These are phyloP conservation scores for Aspergillus texensis DNA, from an alignment of 2,329 filamentous ascomycete species.

Conservation along the genomic window DNA sequence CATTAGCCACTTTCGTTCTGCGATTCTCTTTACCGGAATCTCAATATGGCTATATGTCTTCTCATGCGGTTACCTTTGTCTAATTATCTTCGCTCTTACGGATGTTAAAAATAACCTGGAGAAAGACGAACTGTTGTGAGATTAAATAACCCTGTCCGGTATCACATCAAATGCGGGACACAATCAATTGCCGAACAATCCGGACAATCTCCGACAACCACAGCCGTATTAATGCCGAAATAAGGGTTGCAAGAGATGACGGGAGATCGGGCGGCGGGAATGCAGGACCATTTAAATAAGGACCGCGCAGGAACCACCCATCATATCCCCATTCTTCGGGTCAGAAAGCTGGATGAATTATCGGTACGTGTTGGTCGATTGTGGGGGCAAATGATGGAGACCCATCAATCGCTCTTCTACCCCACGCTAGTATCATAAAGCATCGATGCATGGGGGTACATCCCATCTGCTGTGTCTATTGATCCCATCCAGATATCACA, in stretches of 20 bases:
- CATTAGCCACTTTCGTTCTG: not conserved
- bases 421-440: conserved; percentile 11
- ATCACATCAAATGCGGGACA: not conserved
- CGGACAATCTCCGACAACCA: conserved; percentile 19
- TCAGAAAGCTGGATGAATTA: not conserved
- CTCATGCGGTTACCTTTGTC: not conserved
- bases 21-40: not conserved
- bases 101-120: not conserved
- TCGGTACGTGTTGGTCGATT: conserved; percentile 5
- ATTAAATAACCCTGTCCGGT: conserved; percentile 1
- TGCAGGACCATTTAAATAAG: conserved; percentile 7
- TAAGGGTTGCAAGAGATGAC: not conserved
- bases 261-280: not conserved
- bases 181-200: conserved; percentile 12
- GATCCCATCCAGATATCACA: not conserved
- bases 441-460: conserved; percentile 9
- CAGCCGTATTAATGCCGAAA: not conserved
- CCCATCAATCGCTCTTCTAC: conserved; percentile 1
- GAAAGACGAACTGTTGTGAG: not conserved
- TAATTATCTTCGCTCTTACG: not conserved
- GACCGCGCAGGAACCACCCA: not conserved
- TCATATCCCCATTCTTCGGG: conserved; percentile 1
- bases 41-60: not conserved
- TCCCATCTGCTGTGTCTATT: not conserved
- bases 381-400: not conserved